A percentile compares a stretch with the other conserved stretches of the same genome.
These are phyloP conservation scores for Purpureocillium takamizusanense DNA, from an alignment of 2,329 filamentous ascomycete genomes.

Conservation along the genomic window DNA sequence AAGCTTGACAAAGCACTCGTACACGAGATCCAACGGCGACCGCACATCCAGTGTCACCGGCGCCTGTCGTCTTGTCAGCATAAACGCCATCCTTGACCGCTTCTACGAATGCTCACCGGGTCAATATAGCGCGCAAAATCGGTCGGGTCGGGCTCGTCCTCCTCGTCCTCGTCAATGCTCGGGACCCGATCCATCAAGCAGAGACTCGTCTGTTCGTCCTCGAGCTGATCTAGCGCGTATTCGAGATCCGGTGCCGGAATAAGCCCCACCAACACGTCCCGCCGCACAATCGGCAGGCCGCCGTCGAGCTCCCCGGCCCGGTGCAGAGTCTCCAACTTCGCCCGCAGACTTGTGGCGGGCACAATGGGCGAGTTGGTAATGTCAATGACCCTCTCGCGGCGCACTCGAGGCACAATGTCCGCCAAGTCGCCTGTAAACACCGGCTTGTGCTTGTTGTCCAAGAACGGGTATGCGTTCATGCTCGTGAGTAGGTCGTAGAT, in stretches of 20 bases:
- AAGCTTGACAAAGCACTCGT: constrained; percentile 92
- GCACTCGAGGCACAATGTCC: constrained; percentile 72
- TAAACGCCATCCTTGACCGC: not conserved
- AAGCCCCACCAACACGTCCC: constrained; percentile 74
- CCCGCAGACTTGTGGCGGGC: constrained; percentile 63
- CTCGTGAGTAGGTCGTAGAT: constrained; percentile 94
- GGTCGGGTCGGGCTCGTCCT: constrained; percentile 54
- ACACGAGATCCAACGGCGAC: constrained; percentile 89
- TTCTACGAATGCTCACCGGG: constrained; percentile 44
- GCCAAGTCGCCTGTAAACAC: constrained; percentile 81
- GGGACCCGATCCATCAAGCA: constrained; percentile 74
- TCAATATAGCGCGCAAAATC: constrained; percentile 92
- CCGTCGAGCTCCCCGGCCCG: constrained; percentile 84
- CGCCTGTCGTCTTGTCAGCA: constrained; percentile 39
- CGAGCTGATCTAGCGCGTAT: constrained; percentile 78
- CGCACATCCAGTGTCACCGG: constrained; percentile 82
- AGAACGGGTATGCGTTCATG: constrained; percentile 94
- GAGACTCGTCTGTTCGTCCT: constrained; percentile 61
- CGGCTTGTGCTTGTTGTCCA: constrained; percentile 93
- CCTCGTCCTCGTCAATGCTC: constrained; percentile 55
- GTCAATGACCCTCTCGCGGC: constrained; percentile 75
- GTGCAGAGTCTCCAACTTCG: constrained; percentile 75
- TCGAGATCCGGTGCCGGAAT: constrained; percentile 93
- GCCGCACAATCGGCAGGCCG: constrained; percentile 74
- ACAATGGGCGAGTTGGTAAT: constrained; percentile 77